Evolutionary conservation across 768 basidiomycete genomes (phyloP), one percentile per base, ranked within the genome.

Genomic region (Mrakia frigida): DNA sequence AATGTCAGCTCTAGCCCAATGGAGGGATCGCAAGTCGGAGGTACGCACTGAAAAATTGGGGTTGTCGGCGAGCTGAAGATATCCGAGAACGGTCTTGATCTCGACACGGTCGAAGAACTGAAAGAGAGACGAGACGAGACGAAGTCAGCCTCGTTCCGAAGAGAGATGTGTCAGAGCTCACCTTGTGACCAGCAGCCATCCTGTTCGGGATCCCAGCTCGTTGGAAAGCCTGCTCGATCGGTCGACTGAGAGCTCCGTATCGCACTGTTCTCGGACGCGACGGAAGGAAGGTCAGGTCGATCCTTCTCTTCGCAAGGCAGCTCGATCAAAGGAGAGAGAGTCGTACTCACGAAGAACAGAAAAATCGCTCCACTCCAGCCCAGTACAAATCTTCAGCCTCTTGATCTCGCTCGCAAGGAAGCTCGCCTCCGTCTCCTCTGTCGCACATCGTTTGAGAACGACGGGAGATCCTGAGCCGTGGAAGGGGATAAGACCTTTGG

Each of bases 11-110:
- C 7, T 53, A 31, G n/a, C 25, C 7, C 9, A 65, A 46, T 9
- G 2, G 67, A 33, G 0, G 9, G 1, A 3, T 13, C 9, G 61
- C 35, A 3, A 50, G 18, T 14, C 1, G 43, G 16, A 10, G 0
- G 14, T 23, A 16, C 39, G 2, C 37, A 68, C 65, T 23, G 80
- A 79, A 56, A 83, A 84, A 70, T 80, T 79, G 9, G 81, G 82
- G 68, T 94, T 94, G 79, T 93, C 92, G 2, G 90, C 85, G 5
- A 95, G 85, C 81, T 94, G 93, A 4, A 95, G 85, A 80, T 94
- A 94, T 2, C 90, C 89, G 39, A 94, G 84, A 16, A 93, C 74
- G 82, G 50, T 56, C 52, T 56, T 39, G 41, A 68, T 75, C 46
- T 50, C n/a, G n/a, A n/a, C n/a, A n/a, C n/a, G n/a, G n/a, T n/a